These are phyloP conservation scores for Podila epigama DNA, from an alignment of 192 early-diverging fungal species.

Conservation along the genomic window DNA sequence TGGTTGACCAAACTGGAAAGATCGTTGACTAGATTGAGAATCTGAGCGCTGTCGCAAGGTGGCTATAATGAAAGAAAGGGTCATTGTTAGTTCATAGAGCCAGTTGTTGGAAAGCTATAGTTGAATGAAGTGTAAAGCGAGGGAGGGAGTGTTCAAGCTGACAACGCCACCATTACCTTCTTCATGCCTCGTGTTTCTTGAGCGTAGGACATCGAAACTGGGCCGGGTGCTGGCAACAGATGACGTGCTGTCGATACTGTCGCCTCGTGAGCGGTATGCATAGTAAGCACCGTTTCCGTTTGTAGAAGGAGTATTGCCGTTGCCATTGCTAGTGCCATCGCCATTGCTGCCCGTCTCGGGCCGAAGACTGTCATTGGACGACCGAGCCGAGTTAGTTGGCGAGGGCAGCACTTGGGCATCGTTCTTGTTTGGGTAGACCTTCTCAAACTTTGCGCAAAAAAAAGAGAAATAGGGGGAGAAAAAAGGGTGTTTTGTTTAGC, in stretches of 20 bases:
- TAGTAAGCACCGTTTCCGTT: slow-evolving; percentile 19
- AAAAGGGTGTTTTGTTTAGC: neutral
- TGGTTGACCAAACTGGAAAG: slow-evolving; percentile 15
- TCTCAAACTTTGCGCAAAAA: slow-evolving; percentile 5
- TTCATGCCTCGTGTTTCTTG: slow-evolving; percentile 29
- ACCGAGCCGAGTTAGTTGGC: slow-evolving; percentile 38
- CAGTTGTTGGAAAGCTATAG: no score
- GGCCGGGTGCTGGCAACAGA: slow-evolving; percentile 32
- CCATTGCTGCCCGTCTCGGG: slow-evolving; percentile 3
- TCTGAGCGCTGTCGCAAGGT: slow-evolving; percentile 38
- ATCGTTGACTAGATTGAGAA: slow-evolving; percentile 36
- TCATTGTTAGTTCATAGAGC: no score
- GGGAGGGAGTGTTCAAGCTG: neutral
- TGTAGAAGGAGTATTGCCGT: neutral
- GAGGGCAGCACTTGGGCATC: slow-evolving; percentile 36
- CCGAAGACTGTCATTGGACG: slow-evolving; percentile 31
- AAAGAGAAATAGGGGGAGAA: neutral
- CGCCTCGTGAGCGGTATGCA: slow-evolving; percentile 38
- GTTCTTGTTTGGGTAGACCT: slow-evolving; percentile 40
- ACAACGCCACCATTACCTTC: slow-evolving; percentile 11
- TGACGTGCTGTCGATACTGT: slow-evolving; percentile 41
- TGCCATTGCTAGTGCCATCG: no score
- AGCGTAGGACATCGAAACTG: slow-evolving; percentile 43
- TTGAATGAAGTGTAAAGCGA: no score
- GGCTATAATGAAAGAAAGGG: slow-evolving; percentile 7